A percentile compares a stretch with the other conserved stretches of the same genome.
These are phyloP conservation scores for Orychophragmus violaceus DNA, from an alignment of 345 rosid species.

Conservation along the genomic window DNA sequence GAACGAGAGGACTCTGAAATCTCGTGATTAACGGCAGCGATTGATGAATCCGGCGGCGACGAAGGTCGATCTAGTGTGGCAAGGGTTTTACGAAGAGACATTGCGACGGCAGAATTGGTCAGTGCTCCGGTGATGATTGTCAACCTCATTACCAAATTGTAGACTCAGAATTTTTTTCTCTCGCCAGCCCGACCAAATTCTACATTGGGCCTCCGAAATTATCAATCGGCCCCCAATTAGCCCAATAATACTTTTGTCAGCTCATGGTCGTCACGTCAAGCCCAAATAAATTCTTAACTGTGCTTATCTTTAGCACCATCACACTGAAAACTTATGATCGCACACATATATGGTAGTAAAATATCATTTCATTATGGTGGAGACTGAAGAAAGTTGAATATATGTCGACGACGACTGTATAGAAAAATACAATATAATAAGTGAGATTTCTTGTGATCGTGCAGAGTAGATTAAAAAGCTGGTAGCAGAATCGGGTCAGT, in stretches of 20 bases:
- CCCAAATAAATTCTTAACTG: neutral
- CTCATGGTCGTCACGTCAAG: too few relatives aligned
- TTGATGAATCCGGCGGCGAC: neutral
- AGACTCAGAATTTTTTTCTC: neutral
- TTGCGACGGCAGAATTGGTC: neutral
- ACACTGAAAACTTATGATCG: neutral
- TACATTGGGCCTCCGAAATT: neutral
- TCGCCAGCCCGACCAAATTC: neutral
- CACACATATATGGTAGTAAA: neutral
- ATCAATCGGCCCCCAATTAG: neutral
- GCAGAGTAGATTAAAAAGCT: conserved; percentile 33
- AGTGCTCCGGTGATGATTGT: neutral
- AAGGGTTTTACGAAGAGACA: conserved; percentile 24
- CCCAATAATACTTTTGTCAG: neutral
- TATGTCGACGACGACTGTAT: conserved; percentile 4
- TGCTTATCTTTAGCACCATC: neutral
- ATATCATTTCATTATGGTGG: neutral
- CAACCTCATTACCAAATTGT: too few relatives aligned
- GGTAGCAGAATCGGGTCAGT: conserved; percentile 32
- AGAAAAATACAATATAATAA: neutral
- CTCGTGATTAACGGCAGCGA: neutral
- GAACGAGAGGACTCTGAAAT: conserved; percentile 20
- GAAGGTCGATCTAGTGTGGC: conserved; percentile 11
- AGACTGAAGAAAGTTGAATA: neutral
- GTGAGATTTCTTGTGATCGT: conserved; percentile 13